phyloP scores from a whole-genome alignment of 495 filamentous ascomycete genomes.

The Tetracladium setigerum region DNA sequence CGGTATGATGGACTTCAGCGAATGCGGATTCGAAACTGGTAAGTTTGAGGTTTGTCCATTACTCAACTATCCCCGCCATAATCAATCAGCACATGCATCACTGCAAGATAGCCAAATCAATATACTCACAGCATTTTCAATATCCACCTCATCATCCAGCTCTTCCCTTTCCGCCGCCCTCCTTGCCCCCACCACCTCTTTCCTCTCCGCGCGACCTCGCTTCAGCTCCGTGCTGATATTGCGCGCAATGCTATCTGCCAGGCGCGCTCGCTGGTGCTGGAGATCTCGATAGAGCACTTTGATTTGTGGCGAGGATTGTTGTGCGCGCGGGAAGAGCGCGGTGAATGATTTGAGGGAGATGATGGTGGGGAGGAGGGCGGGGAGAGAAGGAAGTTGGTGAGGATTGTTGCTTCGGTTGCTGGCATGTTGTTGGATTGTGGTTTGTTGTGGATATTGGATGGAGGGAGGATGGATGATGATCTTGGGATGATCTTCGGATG shows the following conservation, averaged over 20 bases:
- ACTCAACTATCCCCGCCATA: constrained; percentile 39
- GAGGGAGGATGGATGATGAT: neutral
- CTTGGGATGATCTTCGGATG: too few relatives aligned
- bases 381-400: constrained; percentile 72
- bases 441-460: neutral
- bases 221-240: constrained; percentile 62
- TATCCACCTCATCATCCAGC: constrained; percentile 54
- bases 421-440: constrained; percentile 42
- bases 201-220: constrained; percentile 53
- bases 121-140: constrained; percentile 56
- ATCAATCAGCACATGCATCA: neutral
- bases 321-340: constrained; percentile 62
- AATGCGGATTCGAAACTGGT: constrained; percentile 39
- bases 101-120: neutral
- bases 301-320: constrained; percentile 65
- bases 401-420: constrained; percentile 62
- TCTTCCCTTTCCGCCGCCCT: constrained; percentile 47
- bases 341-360: constrained; percentile 69
- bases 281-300: constrained; percentile 72
- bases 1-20: constrained; percentile 53
- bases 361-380: constrained; percentile 62
- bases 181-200: constrained; percentile 48
- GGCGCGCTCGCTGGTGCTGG: constrained; percentile 59
- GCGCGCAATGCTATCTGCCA: constrained; percentile 57
- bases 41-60: constrained; percentile 44